Conservation (phyloP, 108 stramenopile genomes). For the Licmophora abbreviata region DNA sequence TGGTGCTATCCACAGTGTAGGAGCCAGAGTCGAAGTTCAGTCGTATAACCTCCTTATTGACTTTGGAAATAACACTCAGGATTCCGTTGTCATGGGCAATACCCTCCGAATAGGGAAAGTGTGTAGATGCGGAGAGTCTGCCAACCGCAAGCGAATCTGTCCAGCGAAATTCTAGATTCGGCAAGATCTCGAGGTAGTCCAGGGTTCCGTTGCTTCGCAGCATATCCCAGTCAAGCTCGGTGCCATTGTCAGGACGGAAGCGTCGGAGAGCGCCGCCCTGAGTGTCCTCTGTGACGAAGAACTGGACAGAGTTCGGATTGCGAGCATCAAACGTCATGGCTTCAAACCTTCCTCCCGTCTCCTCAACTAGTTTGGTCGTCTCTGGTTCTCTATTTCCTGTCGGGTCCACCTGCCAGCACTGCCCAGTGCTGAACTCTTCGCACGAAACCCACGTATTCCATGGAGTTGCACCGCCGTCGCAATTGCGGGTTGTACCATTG, state of each 20-base stretch:
- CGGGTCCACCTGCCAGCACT: conserved; percentile 55
- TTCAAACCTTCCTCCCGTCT: conserved; percentile 35
- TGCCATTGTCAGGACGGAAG: conserved; percentile 18
- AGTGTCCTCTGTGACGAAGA: conserved; percentile 45
- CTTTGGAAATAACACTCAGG: conserved; percentile 26
- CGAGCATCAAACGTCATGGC: conserved; percentile 41
- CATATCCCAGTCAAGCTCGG: background rate
- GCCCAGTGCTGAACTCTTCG: conserved; percentile 41
- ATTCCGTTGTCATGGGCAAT: conserved; percentile 20
- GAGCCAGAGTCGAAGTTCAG: conserved; percentile 19
- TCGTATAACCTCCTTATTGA: conserved; percentile 15
- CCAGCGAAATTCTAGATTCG: conserved; percentile 19
- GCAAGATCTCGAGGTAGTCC: conserved; percentile 19
- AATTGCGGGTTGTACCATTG: conserved; percentile 12
- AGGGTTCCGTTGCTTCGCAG: background rate
- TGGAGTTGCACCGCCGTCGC: conserved; percentile 20
- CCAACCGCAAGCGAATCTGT: conserved; percentile 15
- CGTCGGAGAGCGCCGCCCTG: conserved; percentile 26
- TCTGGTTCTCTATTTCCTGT: conserved; percentile 27
- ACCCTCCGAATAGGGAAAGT: conserved; percentile 25
- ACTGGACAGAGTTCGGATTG: conserved; percentile 18
- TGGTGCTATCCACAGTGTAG: conserved; percentile 11
- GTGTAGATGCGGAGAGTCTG: conserved; percentile 12
- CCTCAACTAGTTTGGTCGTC: conserved; percentile 29
- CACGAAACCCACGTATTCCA: conserved; percentile 56